Percentiles rank a stretch among this genome's conserved stretches.
These are phyloP conservation scores for Scheffersomyces quercinus DNA, from an alignment of 1,139 yeast genomes.

Conservation along the genomic window DNA sequence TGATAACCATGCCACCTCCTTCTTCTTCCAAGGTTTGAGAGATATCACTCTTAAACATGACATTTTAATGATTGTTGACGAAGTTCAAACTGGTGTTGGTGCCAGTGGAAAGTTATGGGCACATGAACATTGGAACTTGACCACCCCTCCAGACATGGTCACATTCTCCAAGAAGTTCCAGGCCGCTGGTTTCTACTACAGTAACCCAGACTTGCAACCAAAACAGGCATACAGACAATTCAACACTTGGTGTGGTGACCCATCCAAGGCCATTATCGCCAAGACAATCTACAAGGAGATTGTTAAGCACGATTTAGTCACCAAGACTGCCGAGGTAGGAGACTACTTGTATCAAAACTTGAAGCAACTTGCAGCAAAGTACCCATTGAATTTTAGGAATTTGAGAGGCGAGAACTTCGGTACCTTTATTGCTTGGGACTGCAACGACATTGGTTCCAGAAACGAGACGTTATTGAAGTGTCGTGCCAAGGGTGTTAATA, in stretches of 20 bases:
- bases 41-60: conserved; percentile 60
- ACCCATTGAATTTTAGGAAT: conserved; percentile 47
- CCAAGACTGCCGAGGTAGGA: conserved; percentile 57
- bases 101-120: conserved; percentile 75
- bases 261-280: conserved; percentile 65
- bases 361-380: conserved; percentile 39
- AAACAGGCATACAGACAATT: conserved; percentile 70
- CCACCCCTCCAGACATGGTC: conserved; percentile 69
- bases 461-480: conserved; percentile 49
- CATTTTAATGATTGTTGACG: conserved; percentile 65
- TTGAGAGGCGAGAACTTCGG: conserved; percentile 71
- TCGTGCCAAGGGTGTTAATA: conserved; percentile 61
- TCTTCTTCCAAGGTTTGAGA: conserved; percentile 65
- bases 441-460: conserved; percentile 47
- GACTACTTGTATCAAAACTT: conserved; percentile 55
- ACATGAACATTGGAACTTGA: conserved; percentile 67
- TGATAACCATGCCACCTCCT: conserved; percentile 64
- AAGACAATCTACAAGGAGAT: conserved; percentile 65
- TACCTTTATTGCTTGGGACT: conserved; percentile 77
- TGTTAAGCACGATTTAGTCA: conserved; percentile 49
- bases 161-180: conserved; percentile 79
- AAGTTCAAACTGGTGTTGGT: conserved; percentile 77
- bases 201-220: conserved; percentile 61
- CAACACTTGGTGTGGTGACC: conserved; percentile 87
- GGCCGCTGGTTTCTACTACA: conserved; percentile 76